Base-by-base conservation (phyloP, 768 basidiomycete genomes). In the Trametopsis cervina region DNA sequence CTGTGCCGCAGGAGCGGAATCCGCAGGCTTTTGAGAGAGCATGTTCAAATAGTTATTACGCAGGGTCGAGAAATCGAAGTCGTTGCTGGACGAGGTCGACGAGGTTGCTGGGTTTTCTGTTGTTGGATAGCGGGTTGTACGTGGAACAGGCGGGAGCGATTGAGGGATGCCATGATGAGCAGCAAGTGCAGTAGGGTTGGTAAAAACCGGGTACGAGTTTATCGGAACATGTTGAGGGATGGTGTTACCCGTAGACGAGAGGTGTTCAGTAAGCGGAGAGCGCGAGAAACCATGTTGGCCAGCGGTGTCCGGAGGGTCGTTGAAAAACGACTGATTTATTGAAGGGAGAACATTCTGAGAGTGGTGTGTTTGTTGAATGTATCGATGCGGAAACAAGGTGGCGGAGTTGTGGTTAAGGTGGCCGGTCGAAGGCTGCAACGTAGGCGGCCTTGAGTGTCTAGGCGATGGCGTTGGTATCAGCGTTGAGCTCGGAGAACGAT, bases 151-250 rank as follows among this genome's bases (percentile, higher is more conserved):
- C 40, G 86, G 85, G 41, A 89, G 65, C 53, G 72, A 75, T 56
- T 80, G 76, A 51, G 86, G 85, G 62, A 88, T 79, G 67, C 85
- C 85, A 85, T 87, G 80, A 50, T 86, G 85, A 60, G 80, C 72
- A 58, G 84, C 81, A 48, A 85, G 69, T 69, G 83, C 85, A 67
- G 76, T 74, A 46, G 80, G 68, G 64, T 77, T 76, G 58, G 70
- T 66, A 59, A 85, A 85, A 56, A 85, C 76, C 68, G 64, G 61
- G 66, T 63, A 58, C 67, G 63, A 50, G 63, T 69, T 83, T 78
- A 87, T 58, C 61, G 75, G 60, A 61, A 57, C 84, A 87, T 85
- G 64, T 57, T 76, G 67, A 60, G 69, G 48, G 54, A 69, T 59
- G 49, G 62, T 67, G 57, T 61, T 66, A 60, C 72, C 74, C 71